Conservation (phyloP, 2,329 filamentous ascomycete genomes). For the Alternaria sp. region DNA sequence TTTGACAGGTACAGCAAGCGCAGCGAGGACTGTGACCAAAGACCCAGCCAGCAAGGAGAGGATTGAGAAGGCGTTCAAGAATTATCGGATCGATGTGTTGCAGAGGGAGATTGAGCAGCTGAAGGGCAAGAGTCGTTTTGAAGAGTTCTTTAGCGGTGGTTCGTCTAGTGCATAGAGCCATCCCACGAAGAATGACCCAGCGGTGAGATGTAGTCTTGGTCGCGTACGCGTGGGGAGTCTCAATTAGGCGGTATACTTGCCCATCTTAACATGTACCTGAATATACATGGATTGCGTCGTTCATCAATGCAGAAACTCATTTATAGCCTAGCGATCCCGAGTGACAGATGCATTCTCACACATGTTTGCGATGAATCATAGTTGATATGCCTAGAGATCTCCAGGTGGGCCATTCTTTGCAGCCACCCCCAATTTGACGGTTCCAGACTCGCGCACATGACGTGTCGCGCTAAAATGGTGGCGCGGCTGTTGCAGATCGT, state of each 20-base stretch:
- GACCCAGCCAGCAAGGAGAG: conserved; percentile 63
- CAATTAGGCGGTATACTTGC: not conserved
- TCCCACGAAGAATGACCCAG: not conserved
- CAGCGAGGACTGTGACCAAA: conserved; percentile 58
- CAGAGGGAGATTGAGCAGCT: conserved; percentile 64
- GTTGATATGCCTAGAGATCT: not conserved
- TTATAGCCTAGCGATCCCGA: too few species aligned
- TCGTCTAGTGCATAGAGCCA: not conserved
- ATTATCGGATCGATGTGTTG: conserved; percentile 69
- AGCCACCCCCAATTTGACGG: not conserved
- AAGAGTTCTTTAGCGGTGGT: conserved; percentile 33
- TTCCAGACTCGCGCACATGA: conserved; percentile 9
- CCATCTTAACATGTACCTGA: not conserved
- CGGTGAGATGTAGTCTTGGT: not conserved
- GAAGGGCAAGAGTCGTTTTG: conserved; percentile 52
- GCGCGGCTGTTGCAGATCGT: conserved; percentile 20
- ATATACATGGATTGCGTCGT: not conserved
- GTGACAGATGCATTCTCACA: not conserved
- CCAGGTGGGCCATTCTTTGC: not conserved
- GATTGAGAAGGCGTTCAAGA: conserved; percentile 68
- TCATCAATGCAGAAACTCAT: not conserved
- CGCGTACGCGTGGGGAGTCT: not conserved
- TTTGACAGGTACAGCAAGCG: conserved; percentile 62
- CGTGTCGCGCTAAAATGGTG: conserved; percentile 14
- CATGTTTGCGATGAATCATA: not conserved